Percentiles rank a stretch among this genome's conserved stretches.
These are phyloP conservation scores for Alternaria alternata DNA, from an alignment of 2,329 filamentous ascomycete species.

Conservation along the genomic window DNA sequence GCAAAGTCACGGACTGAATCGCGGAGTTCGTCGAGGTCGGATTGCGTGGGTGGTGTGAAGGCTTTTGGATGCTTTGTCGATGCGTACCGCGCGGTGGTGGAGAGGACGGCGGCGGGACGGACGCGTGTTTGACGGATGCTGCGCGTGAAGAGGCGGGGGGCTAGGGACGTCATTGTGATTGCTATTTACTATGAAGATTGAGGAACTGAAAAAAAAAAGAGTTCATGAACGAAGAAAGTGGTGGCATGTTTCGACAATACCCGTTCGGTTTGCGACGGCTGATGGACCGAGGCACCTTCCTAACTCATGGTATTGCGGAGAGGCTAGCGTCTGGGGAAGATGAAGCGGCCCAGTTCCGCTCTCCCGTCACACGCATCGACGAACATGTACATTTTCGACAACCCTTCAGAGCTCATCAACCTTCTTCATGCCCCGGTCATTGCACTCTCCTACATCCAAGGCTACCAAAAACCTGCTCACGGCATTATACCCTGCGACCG, in stretches of 20 bases:
- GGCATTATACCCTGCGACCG: conserved; percentile 82
- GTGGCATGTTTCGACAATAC: conserved; percentile 11
- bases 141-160: conserved; percentile 49
- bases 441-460: conserved; percentile 68
- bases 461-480: conserved; percentile 85
- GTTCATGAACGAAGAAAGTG: conserved; percentile 2
- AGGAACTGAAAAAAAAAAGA: neutral
- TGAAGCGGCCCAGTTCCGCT: conserved; percentile 23
- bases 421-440: conserved; percentile 43
- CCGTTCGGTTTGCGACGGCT: conserved; percentile 35
- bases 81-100: conserved; percentile 52
- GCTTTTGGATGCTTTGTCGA: conserved; percentile 75
- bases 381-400: neutral
- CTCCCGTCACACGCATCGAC: neutral
- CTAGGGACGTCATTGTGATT: conserved; percentile 44
- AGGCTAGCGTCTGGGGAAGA: conserved; percentile 28
- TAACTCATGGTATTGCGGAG: conserved; percentile 18
- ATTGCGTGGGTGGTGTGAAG: conserved; percentile 72
- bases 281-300: conserved; percentile 33
- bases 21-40: conserved; percentile 81
- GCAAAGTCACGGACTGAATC: conserved; percentile 90
- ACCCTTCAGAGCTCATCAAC: conserved; percentile 36
- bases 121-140: conserved; percentile 48
- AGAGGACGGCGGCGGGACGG: conserved; percentile 14
- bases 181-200: neutral